Percentiles rank a stretch among this genome's conserved stretches.
phyloP scores from a whole-genome alignment of 352 stramenopile genomes.

The Globisporangium polare region DNA sequence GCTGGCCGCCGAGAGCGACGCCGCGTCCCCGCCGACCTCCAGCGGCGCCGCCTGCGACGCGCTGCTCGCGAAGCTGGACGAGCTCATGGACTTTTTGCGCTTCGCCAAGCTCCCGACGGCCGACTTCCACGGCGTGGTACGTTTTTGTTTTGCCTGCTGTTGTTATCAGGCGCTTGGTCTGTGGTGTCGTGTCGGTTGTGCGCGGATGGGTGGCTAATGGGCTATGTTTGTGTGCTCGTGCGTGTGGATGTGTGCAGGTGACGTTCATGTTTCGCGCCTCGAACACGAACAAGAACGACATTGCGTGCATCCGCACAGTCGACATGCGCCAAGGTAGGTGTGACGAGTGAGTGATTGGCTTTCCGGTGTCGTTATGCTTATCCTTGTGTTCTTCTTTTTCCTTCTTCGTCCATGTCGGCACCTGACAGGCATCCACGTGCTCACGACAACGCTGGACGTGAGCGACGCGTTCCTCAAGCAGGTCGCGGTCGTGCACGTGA shows the following conservation, averaged over 20 bases:
- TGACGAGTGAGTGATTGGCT: background rate
- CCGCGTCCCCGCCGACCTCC: background rate
- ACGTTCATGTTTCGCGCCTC: conserved; percentile 76
- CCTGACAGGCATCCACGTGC: conserved; percentile 44
- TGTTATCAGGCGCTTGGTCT: conserved; percentile 2
- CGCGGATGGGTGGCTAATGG: background rate
- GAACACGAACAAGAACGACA: conserved; percentile 29
- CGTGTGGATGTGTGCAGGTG: conserved; percentile 31
- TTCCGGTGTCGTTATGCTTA: background rate
- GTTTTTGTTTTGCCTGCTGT: conserved; percentile 12
- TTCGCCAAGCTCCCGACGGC: conserved; percentile 44
- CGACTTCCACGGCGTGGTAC: conserved; percentile 59
- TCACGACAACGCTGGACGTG: conserved; percentile 36
- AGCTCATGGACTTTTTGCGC: conserved; percentile 83
- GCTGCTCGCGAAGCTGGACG: conserved; percentile 73
- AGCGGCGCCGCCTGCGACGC: conserved; percentile 38
- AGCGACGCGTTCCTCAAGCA: conserved; percentile 54
- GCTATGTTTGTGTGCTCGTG: background rate
- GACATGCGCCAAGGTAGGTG: conserved; percentile 63
- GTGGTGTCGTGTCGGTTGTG: background rate
- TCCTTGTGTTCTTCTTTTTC: conserved; percentile 4
- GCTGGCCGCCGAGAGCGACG: background rate
- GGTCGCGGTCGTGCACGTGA: conserved; percentile 71
- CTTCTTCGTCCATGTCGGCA: conserved; percentile 2
- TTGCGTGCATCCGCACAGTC: conserved; percentile 71